phyloP scores from a whole-genome alignment of 2,329 filamentous ascomycete species.

The Colletotrichum sp. region DNA sequence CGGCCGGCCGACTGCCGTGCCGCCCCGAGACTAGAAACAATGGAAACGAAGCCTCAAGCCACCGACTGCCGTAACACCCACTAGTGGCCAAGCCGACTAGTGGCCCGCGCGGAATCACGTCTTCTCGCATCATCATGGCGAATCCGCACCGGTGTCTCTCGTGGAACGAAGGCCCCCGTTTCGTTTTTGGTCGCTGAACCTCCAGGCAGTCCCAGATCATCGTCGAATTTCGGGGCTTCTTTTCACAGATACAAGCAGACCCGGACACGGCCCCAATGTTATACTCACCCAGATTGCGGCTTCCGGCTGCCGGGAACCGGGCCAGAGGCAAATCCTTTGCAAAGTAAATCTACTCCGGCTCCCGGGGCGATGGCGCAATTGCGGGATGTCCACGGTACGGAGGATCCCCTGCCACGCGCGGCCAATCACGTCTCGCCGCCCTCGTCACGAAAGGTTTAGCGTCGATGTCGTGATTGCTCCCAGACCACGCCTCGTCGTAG shows the following conservation, averaged over 20 bases:
- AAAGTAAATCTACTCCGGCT: constrained; percentile 14
- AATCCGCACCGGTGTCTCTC: neutral
- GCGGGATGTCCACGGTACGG: constrained; percentile 21
- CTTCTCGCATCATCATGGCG: constrained; percentile 20
- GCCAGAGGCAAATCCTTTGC: neutral
- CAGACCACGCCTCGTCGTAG: constrained; percentile 26
- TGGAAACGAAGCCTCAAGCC: neutral
- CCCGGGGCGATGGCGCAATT: constrained; percentile 23
- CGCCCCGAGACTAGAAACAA: neutral
- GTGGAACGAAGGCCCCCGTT: neutral
- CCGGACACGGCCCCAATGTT: constrained; percentile 3
- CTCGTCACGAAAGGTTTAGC: constrained; percentile 55
- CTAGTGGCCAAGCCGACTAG: constrained; percentile 10
- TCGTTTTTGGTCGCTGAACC: neutral
- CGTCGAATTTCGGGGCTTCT: neutral
- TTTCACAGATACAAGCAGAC: neutral
- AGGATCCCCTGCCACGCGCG: constrained; percentile 1
- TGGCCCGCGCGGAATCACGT: constrained; percentile 17
- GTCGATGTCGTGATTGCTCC: constrained; percentile 58
- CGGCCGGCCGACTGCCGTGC: constrained; percentile 19
- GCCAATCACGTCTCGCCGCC: constrained; percentile 39
- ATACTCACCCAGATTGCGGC: neutral
- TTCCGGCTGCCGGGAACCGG: constrained; percentile 19
- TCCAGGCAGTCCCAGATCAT: neutral
- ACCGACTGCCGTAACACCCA: constrained; percentile 7